Percentiles rank a stretch among this genome's conserved stretches.
phyloP scores from a whole-genome alignment of 306 rosid species.

The Sophora flavescens region DNA sequence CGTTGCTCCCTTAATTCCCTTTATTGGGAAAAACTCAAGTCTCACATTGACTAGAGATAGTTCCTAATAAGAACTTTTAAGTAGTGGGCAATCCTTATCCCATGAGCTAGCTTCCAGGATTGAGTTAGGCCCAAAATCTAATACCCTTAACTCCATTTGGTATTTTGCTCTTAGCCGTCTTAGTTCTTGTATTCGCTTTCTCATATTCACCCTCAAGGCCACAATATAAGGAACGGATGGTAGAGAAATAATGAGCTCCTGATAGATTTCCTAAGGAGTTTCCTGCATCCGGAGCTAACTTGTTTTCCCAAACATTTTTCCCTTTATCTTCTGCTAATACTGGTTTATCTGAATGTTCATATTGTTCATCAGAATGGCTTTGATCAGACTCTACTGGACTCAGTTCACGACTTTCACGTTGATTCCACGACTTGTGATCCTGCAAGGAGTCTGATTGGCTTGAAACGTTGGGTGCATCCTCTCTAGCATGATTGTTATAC shows the following conservation, averaged over 20 bases:
- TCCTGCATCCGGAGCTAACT: constrained; percentile 27
- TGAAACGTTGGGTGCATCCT: constrained; percentile 47
- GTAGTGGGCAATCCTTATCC: no score
- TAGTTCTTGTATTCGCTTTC: constrained; percentile 61
- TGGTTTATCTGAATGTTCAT: constrained; percentile 56
- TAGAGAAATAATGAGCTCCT: constrained; percentile 52
- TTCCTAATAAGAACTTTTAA: no score
- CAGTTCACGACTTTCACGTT: constrained; percentile 67
- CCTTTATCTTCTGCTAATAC: constrained; percentile 45
- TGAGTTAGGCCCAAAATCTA: not conserved
- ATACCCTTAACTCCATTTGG: constrained; percentile 68
- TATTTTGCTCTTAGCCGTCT: constrained; percentile 84
- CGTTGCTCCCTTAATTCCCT: constrained; percentile 64
- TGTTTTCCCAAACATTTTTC: constrained; percentile 47
- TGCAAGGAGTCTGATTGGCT: constrained; percentile 52
- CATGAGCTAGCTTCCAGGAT: no score
- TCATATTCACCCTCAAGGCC: constrained; percentile 50
- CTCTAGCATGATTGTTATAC: constrained; percentile 52
- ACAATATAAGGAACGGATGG: constrained; percentile 45
- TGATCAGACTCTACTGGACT: constrained; percentile 72
- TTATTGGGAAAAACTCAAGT: no score
- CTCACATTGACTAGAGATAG: no score
- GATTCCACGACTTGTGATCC: constrained; percentile 65
- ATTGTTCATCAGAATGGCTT: constrained; percentile 73
- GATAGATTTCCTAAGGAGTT: constrained; percentile 51